phyloP scores from a whole-genome alignment of 179 eudicot species.

The Spergularia azorica region DNA sequence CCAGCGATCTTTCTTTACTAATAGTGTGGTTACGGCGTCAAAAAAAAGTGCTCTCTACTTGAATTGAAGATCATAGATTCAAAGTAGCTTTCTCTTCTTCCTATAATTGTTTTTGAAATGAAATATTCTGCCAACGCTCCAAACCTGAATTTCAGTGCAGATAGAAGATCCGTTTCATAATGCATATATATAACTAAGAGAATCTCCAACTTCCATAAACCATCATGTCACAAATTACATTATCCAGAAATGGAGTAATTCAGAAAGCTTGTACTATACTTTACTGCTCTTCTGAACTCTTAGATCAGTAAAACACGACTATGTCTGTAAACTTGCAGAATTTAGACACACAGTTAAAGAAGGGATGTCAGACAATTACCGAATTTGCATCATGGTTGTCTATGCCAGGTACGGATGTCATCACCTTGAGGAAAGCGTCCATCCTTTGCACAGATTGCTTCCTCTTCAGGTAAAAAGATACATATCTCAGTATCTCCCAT shows the following conservation, averaged over 20 bases:
- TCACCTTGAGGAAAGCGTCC: conserved; percentile 71
- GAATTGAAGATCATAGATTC: too few relatives aligned
- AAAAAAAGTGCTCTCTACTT: not conserved
- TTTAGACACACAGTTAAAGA: not conserved
- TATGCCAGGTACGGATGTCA: conserved; percentile 80
- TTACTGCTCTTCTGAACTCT: not conserved
- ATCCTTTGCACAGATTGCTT: conserved; percentile 71
- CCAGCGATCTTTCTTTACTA: too few relatives aligned
- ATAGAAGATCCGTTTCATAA: too few relatives aligned
- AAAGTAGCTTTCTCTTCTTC: not conserved
- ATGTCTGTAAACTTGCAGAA: not conserved
- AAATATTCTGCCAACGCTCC: too few relatives aligned
- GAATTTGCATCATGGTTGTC: conserved; percentile 89
- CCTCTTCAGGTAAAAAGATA: conserved; percentile 47
- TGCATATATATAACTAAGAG: too few relatives aligned
- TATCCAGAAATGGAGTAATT: not conserved
- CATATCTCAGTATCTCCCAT: not conserved
- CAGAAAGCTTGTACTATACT: not conserved
- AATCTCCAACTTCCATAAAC: too few relatives aligned
- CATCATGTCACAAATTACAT: too few relatives aligned
- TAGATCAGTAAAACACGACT: not conserved
- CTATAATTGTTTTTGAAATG: too few relatives aligned
- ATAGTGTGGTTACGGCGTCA: too few relatives aligned
- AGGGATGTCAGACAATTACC: conserved; percentile 42
- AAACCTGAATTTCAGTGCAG: too few relatives aligned